These are phyloP conservation scores for Apiospora rasikravindrae DNA, from an alignment of 2,329 filamentous ascomycete species.

Conservation along the genomic window DNA sequence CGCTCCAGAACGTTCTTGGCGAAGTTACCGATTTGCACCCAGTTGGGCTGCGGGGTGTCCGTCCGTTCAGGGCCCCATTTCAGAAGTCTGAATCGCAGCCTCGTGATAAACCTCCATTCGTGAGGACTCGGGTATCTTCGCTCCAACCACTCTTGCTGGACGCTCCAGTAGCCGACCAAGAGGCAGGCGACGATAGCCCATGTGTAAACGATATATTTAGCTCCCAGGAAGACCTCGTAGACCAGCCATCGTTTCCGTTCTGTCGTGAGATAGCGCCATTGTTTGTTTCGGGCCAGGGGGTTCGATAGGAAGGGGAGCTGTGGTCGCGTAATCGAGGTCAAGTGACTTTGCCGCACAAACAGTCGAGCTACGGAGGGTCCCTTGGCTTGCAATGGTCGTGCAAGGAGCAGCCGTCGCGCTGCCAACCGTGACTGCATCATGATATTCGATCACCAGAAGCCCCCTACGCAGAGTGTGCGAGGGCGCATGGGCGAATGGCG, in stretches of 20 bases:
- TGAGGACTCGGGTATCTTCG: conserved; percentile 78
- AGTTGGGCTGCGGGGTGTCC: conserved; percentile 64
- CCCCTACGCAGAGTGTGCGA: neutral
- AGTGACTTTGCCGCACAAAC: neutral
- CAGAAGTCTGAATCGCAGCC: conserved; percentile 71
- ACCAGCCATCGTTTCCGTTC: conserved; percentile 74
- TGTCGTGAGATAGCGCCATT: conserved; percentile 78
- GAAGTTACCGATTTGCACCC: conserved; percentile 68
- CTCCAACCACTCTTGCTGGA: conserved; percentile 78
- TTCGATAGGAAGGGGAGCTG: conserved; percentile 59
- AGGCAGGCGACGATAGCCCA: conserved; percentile 68
- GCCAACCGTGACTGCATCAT: conserved; percentile 17
- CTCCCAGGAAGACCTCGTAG: conserved; percentile 71
- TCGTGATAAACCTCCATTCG: conserved; percentile 78
- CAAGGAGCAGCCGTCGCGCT: neutral
- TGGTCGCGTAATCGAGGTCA: conserved; percentile 38
- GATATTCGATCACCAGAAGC: neutral
- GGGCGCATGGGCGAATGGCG: neutral
- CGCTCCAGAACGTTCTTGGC: conserved; percentile 65
- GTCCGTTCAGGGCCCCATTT: conserved; percentile 63
- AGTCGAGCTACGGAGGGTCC: neutral
- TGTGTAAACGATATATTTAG: conserved; percentile 69
- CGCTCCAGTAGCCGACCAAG: conserved; percentile 65
- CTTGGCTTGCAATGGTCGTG: neutral
- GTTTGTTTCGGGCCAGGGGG: conserved; percentile 49